Conservation (phyloP, 164 flowering plant species). For the Euptelea pleiosperma region DNA sequence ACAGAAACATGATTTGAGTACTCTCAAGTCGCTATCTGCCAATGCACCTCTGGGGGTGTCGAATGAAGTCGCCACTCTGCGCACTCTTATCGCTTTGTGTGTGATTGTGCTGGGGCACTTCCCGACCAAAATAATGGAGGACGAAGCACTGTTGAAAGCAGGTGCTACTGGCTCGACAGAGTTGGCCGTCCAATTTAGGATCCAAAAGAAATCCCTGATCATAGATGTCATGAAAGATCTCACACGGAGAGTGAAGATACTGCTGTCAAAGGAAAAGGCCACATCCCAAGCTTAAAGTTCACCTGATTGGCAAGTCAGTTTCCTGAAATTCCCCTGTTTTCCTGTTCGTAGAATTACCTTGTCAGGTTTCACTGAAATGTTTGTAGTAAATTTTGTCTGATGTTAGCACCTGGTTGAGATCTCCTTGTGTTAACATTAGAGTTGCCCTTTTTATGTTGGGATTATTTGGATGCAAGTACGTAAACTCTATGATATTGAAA, state of each 20-base stretch:
- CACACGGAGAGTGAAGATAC: conserved; percentile 52
- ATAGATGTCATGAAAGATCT: conserved; percentile 72
- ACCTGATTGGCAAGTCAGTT: neutral
- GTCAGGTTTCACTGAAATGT: neutral
- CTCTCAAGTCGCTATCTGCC: conserved; percentile 56
- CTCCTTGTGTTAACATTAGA: neutral
- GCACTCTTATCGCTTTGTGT: conserved; percentile 69
- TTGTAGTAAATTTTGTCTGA: neutral
- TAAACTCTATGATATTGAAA: neutral
- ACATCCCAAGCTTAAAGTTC: conserved; percentile 5
- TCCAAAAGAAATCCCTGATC: conserved; percentile 79
- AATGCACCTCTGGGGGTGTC: conserved; percentile 80
- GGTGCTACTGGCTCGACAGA: conserved; percentile 42
- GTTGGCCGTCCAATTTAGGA: conserved; percentile 66
- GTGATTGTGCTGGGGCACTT: conserved; percentile 69
- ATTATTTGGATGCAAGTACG: no score
- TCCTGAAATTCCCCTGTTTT: neutral
- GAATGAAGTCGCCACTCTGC: conserved; percentile 60
- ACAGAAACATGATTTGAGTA: conserved; percentile 44
- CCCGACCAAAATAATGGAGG: conserved; percentile 87
- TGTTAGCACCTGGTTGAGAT: neutral
- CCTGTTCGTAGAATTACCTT: neutral
- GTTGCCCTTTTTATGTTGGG: neutral
- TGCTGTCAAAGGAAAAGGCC: conserved; percentile 26
- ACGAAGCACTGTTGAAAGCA: conserved; percentile 49